Percentiles rank a stretch among this genome's conserved stretches.
Evolutionary conservation across 2,329 filamentous ascomycete species (phyloP).

Genomic region (Zopfia rhizophila): DNA sequence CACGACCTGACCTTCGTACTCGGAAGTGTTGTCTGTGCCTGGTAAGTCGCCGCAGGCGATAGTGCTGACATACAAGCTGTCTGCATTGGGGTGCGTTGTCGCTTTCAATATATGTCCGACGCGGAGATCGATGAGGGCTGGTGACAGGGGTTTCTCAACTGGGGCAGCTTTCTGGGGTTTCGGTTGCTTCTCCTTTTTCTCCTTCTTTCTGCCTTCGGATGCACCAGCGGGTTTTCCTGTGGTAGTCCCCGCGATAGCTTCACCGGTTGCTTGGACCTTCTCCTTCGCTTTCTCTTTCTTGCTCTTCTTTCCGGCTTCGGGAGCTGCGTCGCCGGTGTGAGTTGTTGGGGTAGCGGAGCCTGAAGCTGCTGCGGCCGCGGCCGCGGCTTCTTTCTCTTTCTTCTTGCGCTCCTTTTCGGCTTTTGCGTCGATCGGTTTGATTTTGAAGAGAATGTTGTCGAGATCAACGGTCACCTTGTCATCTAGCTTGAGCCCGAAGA

Average conservation of each 20-base stretch:
- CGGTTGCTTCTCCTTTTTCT: conserved; percentile 89
- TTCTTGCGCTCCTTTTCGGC: conserved; percentile 96
- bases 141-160: conserved; percentile 79
- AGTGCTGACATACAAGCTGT: conserved; percentile 94
- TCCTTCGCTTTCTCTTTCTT: conserved; percentile 57
- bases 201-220: conserved; percentile 69
- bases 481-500: conserved; percentile 75
- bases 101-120: conserved; percentile 98
- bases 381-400: conserved; percentile 83
- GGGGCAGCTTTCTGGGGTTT: conserved; percentile 74
- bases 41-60: conserved; percentile 92
- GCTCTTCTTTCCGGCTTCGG: conserved; percentile 58
- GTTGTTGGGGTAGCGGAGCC: conserved; percentile 57
- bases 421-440: conserved; percentile 89
- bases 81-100: conserved; percentile 93
- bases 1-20: conserved; percentile 90
- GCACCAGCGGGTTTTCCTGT: conserved; percentile 57
- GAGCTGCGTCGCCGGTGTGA: conserved; percentile 38
- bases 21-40: conserved; percentile 86
- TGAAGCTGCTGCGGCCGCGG: conserved; percentile 65
- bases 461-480: conserved; percentile 84
- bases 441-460: conserved; percentile 84
- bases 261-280: conserved; percentile 63
- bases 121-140: conserved; percentile 89
- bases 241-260: conserved; percentile 60